A percentile compares a stretch with the other conserved stretches of the same genome.
Conservation (phyloP, 1,284 basidiomycete genomes). For the Chiua sp. region DNA sequence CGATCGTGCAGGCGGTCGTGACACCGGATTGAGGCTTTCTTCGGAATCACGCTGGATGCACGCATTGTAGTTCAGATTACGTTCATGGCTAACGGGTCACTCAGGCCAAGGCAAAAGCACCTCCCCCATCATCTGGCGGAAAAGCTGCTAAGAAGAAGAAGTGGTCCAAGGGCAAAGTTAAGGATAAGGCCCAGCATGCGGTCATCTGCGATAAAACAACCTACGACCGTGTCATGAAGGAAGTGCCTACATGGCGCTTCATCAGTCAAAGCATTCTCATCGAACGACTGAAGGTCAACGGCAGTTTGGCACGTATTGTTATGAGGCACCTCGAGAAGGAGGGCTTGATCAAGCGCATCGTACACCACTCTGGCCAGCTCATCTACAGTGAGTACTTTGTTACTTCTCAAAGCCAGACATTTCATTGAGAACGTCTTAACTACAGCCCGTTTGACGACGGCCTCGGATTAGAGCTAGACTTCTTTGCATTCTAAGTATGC, state of each 20-base stretch:
- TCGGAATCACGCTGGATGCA: conserved; percentile 25
- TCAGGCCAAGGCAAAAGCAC: conserved; percentile 74
- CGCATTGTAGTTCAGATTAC: conserved; percentile 21
- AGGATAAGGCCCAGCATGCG: conserved; percentile 97
- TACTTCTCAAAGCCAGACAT: conserved; percentile 1
- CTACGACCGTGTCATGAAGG: conserved; percentile 98
- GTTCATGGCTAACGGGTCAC: conserved; percentile 14
- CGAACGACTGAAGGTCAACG: conserved; percentile 97
- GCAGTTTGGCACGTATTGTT: conserved; percentile 91
- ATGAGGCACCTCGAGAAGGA: conserved; percentile 96
- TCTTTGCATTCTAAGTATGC: conserved; percentile 42
- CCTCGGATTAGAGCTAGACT: conserved; percentile 57
- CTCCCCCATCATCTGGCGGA: conserved; percentile 71
- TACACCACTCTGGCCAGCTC: conserved; percentile 95
- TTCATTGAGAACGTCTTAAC: conserved; percentile 12
- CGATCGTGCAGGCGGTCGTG: background rate
- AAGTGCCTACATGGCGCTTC: conserved; percentile 99
- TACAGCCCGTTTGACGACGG: conserved; percentile 66
- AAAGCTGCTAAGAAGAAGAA: conserved; percentile 99
- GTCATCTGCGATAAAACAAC: conserved; percentile 92
- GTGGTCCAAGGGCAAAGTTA: conserved; percentile 99
- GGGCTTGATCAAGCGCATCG: conserved; percentile 95
- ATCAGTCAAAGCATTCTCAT: conserved; percentile 98
- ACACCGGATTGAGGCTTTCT: background rate
- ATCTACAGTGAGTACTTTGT: conserved; percentile 80